Evolutionary conservation across 345 rosid genomes (phyloP).

Genomic region (Mercurialis annua): DNA sequence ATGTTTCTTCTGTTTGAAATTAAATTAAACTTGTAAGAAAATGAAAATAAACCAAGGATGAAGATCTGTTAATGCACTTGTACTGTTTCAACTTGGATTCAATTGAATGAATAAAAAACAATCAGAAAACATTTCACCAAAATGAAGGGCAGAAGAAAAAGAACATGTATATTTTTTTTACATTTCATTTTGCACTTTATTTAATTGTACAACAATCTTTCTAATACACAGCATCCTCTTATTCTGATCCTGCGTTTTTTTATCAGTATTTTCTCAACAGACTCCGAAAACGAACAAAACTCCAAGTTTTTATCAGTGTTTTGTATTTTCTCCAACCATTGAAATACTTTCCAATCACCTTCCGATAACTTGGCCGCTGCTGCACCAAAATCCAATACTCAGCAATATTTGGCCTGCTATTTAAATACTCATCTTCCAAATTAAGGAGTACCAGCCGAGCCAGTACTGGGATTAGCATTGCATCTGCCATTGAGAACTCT

Average conservation of each 20-base stretch:
- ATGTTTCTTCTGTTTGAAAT: background rate
- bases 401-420: conserved; percentile 57
- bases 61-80: too few species aligned
- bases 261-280: conserved; percentile 54
- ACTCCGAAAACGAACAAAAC: conserved; percentile 52
- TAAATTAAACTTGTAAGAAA: too few species aligned
- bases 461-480: conserved; percentile 64
- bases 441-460: conserved; percentile 60
- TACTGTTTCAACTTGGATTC: too few species aligned
- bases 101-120: background rate
- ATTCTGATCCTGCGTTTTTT: background rate
- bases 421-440: conserved; percentile 66
- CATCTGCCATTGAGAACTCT: conserved; percentile 87
- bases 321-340: conserved; percentile 73
- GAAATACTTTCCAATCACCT: conserved; percentile 71
- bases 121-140: background rate
- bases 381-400: conserved; percentile 65
- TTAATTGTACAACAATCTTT: background rate
- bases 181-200: background rate
- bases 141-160: background rate
- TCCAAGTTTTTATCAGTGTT: conserved; percentile 71
- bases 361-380: conserved; percentile 69
- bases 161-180: background rate
- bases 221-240: background rate
- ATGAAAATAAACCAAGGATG: too few species aligned